A percentile compares a stretch with the other conserved stretches of the same genome.
Evolutionary conservation across 2,329 filamentous ascomycete species (phyloP).

Genomic region (Beauveria sp.): DNA sequence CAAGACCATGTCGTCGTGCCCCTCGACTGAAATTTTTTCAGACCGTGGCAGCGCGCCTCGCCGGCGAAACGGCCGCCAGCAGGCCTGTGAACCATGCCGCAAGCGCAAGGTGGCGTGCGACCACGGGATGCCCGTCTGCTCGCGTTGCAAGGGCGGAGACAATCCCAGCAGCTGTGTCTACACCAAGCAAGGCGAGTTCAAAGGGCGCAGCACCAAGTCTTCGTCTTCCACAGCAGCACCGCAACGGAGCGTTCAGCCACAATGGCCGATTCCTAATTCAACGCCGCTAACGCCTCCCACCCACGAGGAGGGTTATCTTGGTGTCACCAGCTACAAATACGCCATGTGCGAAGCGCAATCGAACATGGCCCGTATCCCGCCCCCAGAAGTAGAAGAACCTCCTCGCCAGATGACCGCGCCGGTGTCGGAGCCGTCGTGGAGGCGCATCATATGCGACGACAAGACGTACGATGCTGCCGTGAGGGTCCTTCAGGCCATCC

Average conservation of each 20-base stretch:
- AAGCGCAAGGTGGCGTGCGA: slow-evolving; percentile 37
- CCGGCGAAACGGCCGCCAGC: slow-evolving; percentile 22
- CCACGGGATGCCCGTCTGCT: slow-evolving; percentile 31
- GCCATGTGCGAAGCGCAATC: neutral
- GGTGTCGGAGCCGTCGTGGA: neutral
- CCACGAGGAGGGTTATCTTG: neutral
- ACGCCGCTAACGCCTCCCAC: slow-evolving; percentile 3
- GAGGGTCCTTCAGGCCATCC: neutral
- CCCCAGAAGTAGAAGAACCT: neutral
- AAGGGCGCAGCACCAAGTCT: too few relatives aligned
- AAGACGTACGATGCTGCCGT: neutral
- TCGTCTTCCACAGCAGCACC: too few relatives aligned
- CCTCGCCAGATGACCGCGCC: neutral
- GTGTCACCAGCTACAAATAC: neutral
- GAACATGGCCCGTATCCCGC: neutral
- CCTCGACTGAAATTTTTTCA: too few relatives aligned
- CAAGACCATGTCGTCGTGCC: neutral
- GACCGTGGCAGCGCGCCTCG: slow-evolving; percentile 10
- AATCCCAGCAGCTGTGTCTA: slow-evolving; percentile 29
- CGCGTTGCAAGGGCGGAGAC: slow-evolving; percentile 29
- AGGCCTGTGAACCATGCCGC: slow-evolving; percentile 30
- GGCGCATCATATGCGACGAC: neutral
- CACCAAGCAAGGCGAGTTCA: slow-evolving; percentile 4
- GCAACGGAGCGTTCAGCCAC: too few relatives aligned
- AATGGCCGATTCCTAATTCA: slow-evolving; percentile 3